Base-by-base conservation (phyloP, 805 yeast genomes). In the Suhomyces pyralidae region DNA sequence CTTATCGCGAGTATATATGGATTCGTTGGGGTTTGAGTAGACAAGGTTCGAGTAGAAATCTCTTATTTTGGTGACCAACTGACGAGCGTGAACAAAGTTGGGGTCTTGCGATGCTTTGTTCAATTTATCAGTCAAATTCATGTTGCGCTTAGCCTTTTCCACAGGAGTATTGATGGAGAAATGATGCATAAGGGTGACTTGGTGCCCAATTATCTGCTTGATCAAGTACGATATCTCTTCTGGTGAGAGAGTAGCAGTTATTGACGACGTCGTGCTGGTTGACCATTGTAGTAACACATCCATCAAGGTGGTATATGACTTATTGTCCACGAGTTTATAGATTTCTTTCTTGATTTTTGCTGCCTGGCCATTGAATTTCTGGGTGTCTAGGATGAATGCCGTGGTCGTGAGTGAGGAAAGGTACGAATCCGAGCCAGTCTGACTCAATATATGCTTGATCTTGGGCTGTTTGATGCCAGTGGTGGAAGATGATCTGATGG, bases 1-100 rank as follows among this genome's bases (percentile, higher is more conserved):
- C 36, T 59, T 57, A 6, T 50, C 48, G 25, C 51, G 40, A 12
- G 55, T 54, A 51, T 70, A 70, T 5, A 70, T 57, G 28, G 56
- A 57, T 8, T 53, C 57, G 3, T 28, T 20, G 5, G 53, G 20
- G 43, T 58, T 57, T 2, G 55, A 48, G 48, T 53, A 65, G n/a
- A 70, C 45, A 24, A 70, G 48, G 26, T 63, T 60, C 38, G 61
- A 51, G 46, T 70, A 69, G 2, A 69, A 54, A 7, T 48, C 47
- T 52, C 76, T 60, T 34, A 71, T 59, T 12, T 53, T 55, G 15
- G 51, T 52, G 12, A 58, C 54, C 46, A 61, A 58, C 14, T 50
- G 49, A 26, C 58, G 51, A 0, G 61, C 53, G 25, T 58, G 56
- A 2, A 40, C 28, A 22, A 55, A 51, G 22, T 47, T 53, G 22